Percentiles rank a stretch among this genome's conserved stretches.
Conservation (phyloP, 495 filamentous ascomycete genomes). For the Talaromyces liani region DNA sequence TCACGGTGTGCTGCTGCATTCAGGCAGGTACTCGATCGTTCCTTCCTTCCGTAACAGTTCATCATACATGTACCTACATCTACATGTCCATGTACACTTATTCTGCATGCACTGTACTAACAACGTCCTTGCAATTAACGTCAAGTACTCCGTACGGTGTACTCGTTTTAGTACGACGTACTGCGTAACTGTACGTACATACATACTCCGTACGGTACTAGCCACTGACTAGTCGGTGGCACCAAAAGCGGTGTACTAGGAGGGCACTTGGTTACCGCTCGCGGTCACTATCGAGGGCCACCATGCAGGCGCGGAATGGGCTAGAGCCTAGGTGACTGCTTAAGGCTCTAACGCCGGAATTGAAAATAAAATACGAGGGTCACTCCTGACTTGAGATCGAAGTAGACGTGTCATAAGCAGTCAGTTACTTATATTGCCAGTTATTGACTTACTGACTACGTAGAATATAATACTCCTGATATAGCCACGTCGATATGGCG, state of each 20-base stretch:
- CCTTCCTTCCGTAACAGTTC: neutral
- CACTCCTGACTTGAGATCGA: neutral
- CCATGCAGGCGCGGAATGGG: conserved; percentile 1
- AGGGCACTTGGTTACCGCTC: neutral
- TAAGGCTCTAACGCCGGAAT: neutral
- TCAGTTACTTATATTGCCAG: neutral
- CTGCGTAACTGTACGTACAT: neutral
- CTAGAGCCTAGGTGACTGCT: neutral
- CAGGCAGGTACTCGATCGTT: neutral
- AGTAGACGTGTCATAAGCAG: neutral
- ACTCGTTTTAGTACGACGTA: neutral
- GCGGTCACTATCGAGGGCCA: neutral
- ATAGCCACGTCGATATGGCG: neutral
- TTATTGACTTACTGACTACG: neutral
- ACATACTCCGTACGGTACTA: neutral
- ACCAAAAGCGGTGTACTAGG: conserved; percentile 3
- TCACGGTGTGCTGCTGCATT: neutral
- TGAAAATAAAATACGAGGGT: neutral
- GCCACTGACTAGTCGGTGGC: conserved; percentile 1
- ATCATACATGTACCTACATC: neutral
- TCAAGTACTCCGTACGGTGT: neutral
- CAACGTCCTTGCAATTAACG: neutral
- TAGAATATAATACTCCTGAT: neutral
- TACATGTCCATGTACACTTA: neutral
- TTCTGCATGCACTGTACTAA: neutral